Percentiles rank a stretch among this genome's conserved stretches.
phyloP scores from a whole-genome alignment of 805 yeast genomes.

The Candida adriatica region DNA sequence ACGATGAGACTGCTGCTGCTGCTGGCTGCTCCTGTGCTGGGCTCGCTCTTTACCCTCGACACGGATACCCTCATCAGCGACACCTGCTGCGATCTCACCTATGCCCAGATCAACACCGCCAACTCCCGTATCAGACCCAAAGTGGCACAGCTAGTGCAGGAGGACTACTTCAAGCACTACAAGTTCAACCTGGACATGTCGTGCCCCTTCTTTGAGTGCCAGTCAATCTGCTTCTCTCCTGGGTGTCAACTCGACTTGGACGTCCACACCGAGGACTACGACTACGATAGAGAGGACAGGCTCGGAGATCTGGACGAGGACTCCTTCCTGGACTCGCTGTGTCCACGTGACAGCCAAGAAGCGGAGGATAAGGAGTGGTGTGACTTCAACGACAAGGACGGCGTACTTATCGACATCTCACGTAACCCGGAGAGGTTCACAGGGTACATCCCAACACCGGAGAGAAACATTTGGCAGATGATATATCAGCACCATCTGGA shows the following conservation, averaged over 20 bases:
- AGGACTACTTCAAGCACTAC: conserved; percentile 74
- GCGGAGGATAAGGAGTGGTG: conserved; percentile 57
- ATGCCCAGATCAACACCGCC: conserved; percentile 42
- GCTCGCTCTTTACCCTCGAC: conserved; percentile 15
- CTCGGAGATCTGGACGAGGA: conserved; percentile 36
- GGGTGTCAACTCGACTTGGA: conserved; percentile 25
- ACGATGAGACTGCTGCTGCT: too few relatives aligned
- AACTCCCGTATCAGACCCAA: conserved; percentile 48
- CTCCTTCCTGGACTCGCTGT: conserved; percentile 31
- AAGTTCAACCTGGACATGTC: conserved; percentile 74
- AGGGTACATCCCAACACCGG: conserved; percentile 91
- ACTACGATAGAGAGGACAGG: conserved; percentile 19
- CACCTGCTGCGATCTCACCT: conserved; percentile 33
- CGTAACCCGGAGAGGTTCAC: conserved; percentile 95
- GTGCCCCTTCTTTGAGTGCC: conserved; percentile 78
- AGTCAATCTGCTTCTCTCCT: conserved; percentile 29
- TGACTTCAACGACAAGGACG: conserved; percentile 58
- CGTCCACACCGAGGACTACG: conserved; percentile 22
- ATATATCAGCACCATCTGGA: conserved; percentile 69
- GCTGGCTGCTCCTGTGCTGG: too few relatives aligned
- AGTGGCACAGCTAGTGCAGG: conserved; percentile 50
- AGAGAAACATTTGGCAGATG: conserved; percentile 87
- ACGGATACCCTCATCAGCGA: conserved; percentile 15
- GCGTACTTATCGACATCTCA: conserved; percentile 78
- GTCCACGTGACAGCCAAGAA: conserved; percentile 23